Conservation (phyloP, 768 basidiomycete species). For the Leccinum aurantiacum region DNA sequence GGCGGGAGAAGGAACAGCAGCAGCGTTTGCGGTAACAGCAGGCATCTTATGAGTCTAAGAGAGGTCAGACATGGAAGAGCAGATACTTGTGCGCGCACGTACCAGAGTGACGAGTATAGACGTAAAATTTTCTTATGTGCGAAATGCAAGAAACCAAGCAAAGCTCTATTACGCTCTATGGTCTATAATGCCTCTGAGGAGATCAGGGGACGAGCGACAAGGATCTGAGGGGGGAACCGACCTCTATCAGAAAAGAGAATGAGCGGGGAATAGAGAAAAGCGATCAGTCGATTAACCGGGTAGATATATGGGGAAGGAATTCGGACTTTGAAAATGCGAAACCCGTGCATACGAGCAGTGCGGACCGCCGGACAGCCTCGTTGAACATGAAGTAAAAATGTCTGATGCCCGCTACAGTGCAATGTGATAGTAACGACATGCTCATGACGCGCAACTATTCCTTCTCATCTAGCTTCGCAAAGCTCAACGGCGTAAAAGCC, state of each 20-base stretch:
- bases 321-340: slow-evolving; percentile 36
- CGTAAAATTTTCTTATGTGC: slow-evolving; percentile 34
- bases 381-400: slow-evolving; percentile 12
- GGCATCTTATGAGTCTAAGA: slow-evolving; percentile 70
- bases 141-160: slow-evolving; percentile 50
- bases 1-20: slow-evolving; percentile 58
- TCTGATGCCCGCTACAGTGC: slow-evolving; percentile 13
- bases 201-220: background rate
- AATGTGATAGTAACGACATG: slow-evolving; percentile 18
- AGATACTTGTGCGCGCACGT: slow-evolving; percentile 12
- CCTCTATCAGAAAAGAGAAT: slow-evolving; percentile 36
- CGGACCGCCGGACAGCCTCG: slow-evolving; percentile 15
- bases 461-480: slow-evolving; percentile 42
- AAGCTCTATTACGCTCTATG: slow-evolving; percentile 59
- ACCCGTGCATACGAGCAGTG: background rate
- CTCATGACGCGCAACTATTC: slow-evolving; percentile 25
- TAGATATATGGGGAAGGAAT: slow-evolving; percentile 17
- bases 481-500: slow-evolving; percentile 51
- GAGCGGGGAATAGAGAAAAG: slow-evolving; percentile 32
- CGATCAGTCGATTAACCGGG: background rate
- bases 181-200: slow-evolving; percentile 38
- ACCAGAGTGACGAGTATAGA: slow-evolving; percentile 43
- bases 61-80: background rate
- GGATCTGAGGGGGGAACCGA: slow-evolving; percentile 12
- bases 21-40: slow-evolving; percentile 66